Conservation (phyloP, 768 basidiomycete genomes). For the Macrolepiota dolichaula region DNA sequence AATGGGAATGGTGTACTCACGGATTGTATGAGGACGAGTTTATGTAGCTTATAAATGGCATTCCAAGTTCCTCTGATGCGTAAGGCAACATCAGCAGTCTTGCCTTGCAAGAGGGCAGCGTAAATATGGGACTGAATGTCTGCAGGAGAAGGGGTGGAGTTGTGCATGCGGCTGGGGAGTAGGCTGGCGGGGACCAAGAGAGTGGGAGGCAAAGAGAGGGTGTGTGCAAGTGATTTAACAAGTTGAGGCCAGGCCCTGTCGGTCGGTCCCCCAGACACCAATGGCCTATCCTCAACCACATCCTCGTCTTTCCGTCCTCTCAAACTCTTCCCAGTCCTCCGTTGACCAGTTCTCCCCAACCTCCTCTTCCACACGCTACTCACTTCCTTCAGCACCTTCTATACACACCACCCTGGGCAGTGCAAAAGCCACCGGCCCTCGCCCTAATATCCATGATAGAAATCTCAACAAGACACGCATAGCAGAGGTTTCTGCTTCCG, state of each 20-base stretch:
- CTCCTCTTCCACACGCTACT: slow-evolving; percentile 64
- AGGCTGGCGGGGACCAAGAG: slow-evolving; percentile 6
- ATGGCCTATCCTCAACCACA: slow-evolving; percentile 62
- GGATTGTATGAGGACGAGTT: slow-evolving; percentile 85
- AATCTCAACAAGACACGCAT: slow-evolving; percentile 83
- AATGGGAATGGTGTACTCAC: slow-evolving; percentile 30
- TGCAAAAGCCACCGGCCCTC: slow-evolving; percentile 39
- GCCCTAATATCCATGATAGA: slow-evolving; percentile 81
- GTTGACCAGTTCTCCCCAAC: slow-evolving; percentile 55
- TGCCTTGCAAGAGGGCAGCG: slow-evolving; percentile 62
- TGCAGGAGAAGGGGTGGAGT: slow-evolving; percentile 41
- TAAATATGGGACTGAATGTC: slow-evolving; percentile 78
- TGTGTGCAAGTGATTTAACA: neutral
- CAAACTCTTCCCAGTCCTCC: slow-evolving; percentile 53
- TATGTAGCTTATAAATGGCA: slow-evolving; percentile 77
- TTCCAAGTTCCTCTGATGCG: slow-evolving; percentile 62
- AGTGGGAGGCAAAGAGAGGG: slow-evolving; percentile 4
- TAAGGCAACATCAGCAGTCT: slow-evolving; percentile 77
- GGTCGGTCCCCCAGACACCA: slow-evolving; percentile 7
- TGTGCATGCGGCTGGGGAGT: slow-evolving; percentile 27
- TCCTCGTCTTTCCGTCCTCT: slow-evolving; percentile 67
- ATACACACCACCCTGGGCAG: slow-evolving; percentile 37
- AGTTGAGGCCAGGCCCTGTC: neutral
- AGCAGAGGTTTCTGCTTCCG: slow-evolving; percentile 77
- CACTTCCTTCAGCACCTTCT: slow-evolving; percentile 56